Evolutionary conservation across 441 rosid genomes (phyloP), one percentile per base, ranked within the genome.

Genomic region (Jatropha multifida): DNA sequence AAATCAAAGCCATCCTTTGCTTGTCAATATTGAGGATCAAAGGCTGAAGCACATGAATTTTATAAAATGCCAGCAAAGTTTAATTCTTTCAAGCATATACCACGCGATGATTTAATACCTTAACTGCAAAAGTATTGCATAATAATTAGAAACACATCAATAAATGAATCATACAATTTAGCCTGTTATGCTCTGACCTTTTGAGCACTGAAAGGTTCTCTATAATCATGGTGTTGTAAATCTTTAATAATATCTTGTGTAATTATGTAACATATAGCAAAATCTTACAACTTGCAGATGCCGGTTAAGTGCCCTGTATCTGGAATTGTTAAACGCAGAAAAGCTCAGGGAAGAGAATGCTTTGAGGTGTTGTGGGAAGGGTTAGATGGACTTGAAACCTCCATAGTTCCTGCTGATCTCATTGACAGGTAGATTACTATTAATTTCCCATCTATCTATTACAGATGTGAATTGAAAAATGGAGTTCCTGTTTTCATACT

Each of bases 301-400:
- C 88, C 92, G 56, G 85, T 85, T 58, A 88, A 83, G 77, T 92
- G 97, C 72, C 98, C 97, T 27, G 88, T 93, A 65, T 84, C 90
- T 48, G 86, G 74, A 84, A 84, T 96, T 68, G 78, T 96, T 46
- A 94, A 90, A 82, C 82, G 58, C 20, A 84, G 94, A 71, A 92
- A 86, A 89, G 82, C 86, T 72, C 90, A 81, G 60, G 92, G 97
- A 76, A 85, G 74, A 76, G 96, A 92, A 69, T 88, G 92, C 83
- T 92, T 86, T 78, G 97, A 90, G 90, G 93, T 96, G 64, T 73
- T 76, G 40, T 93, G 97, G 98, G 89, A 86, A 79, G 87, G 84
- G 62, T 63, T 84, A 5, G 86, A 86, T 41, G 93, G 97, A 65
- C 86, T 87, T 77, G 80, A 84, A 79, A 84, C 89, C 44, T 88